Conservation (phyloP, 1,284 basidiomycete species). For the Cryptococcus amylolentus region DNA sequence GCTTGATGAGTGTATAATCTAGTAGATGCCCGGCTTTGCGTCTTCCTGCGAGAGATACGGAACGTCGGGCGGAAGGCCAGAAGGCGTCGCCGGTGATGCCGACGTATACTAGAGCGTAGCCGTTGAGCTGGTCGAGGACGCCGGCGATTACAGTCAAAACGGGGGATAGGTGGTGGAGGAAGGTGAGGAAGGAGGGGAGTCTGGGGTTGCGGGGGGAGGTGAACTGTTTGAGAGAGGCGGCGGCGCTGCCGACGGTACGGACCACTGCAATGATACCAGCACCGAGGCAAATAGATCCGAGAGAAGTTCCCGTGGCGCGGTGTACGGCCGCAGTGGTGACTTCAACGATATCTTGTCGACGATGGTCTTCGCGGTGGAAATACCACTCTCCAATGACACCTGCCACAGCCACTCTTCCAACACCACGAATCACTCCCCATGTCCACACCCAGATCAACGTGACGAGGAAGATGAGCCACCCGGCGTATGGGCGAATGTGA, state of each 20-base stretch:
- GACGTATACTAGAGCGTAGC: constrained; percentile 76
- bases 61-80: constrained; percentile 68
- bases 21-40: constrained; percentile 44
- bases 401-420: constrained; percentile 72
- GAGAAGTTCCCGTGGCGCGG: constrained; percentile 72
- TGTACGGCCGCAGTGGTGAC: constrained; percentile 72
- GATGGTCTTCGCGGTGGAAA: constrained; percentile 64
- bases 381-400: constrained; percentile 90
- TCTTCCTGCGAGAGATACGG: constrained; percentile 52
- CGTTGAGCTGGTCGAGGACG: constrained; percentile 69
- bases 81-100: constrained; percentile 83
- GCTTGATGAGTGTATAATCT: constrained; percentile 63
- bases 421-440: constrained; percentile 80
- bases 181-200: constrained; percentile 31
- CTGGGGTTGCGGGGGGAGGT: constrained; percentile 36
- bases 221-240: constrained; percentile 35
- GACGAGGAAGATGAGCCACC: constrained; percentile 71
- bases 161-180: constrained; percentile 36
- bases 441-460: constrained; percentile 80
- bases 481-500: constrained; percentile 73
- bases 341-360: constrained; percentile 54
- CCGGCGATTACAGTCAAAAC: constrained; percentile 55
- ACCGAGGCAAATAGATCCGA: constrained; percentile 74
- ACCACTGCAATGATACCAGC: constrained; percentile 70
- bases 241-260: constrained; percentile 49